Base-by-base conservation (phyloP, 306 rosid genomes). In the Senna siamea region DNA sequence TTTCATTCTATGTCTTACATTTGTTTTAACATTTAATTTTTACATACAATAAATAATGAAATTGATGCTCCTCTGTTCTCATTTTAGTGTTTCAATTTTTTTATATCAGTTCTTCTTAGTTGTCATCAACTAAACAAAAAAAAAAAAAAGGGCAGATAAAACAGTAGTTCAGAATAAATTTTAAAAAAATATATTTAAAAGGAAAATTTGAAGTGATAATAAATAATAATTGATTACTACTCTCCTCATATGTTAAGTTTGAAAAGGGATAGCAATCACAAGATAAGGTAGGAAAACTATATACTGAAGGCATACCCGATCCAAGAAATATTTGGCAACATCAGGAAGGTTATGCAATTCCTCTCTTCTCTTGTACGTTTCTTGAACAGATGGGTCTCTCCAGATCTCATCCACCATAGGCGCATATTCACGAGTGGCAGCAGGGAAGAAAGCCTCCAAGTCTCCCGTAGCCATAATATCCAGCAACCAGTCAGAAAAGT, bases 371-470 rank as follows among this genome's bases (percentile, higher is more conserved):
- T 81, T 92, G 82, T 89, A 89, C 44, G 96, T 88, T 85, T 88
- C 98, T 84, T 92, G 98, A 74, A 89, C 87, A 70, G 98, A 89
- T 63, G 87, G 69, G 83, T 92, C 98, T 78, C 82, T 89, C 98
- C 98, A 92, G 38, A 89, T 76, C 79, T 92, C 98, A 52, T 90
- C 89, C 20, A 88, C 98, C 80, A 86, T 86, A 69, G 92, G 98
- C 76, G 98, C 96, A 86, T 92, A 92, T 76, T 92, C 98, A 68
- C 98, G 98, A 23, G 98, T 92, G 44, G 98, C 98, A 75, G 98
- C 98, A 70, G 96, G 96, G 69, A 92, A 92, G 87, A 88, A 89
- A 71, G 93, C 87, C 74, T 88, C 98, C 87, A 92, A 84, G 78
- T 92, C 96, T 65, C 98, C 96, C 28, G 88, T 85, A 62, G 98